phyloP scores from a whole-genome alignment of 352 stramenopile species.

The Phytophthora boehmeriae region DNA sequence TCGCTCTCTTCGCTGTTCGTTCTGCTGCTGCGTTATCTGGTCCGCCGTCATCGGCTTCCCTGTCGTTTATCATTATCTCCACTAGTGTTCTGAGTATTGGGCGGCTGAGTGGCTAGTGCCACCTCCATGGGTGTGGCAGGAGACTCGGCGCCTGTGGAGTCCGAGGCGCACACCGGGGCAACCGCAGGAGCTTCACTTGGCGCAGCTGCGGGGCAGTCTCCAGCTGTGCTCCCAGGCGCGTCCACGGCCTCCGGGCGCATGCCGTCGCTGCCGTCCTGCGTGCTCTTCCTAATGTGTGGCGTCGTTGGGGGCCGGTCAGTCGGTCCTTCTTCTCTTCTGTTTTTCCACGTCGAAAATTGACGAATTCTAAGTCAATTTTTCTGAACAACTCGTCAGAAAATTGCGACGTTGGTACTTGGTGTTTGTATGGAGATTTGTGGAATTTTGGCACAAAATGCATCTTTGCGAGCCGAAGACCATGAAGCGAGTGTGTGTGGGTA shows the following conservation, averaged over 20 bases:
- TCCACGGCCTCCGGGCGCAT: conserved; percentile 31
- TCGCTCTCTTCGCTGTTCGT: conserved; percentile 37
- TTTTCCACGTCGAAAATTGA: not conserved
- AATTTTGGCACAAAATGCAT: too few relatives aligned
- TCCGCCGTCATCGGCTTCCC: conserved; percentile 21
- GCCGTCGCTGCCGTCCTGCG: conserved; percentile 19
- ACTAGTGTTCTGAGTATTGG: not conserved
- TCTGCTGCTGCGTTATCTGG: conserved; percentile 34
- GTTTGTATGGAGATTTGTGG: too few relatives aligned
- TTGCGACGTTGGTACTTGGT: too few relatives aligned
- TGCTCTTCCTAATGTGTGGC: not conserved
- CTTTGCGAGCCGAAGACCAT: too few relatives aligned
- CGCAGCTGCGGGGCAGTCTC: not conserved
- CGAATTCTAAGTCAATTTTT: not conserved
- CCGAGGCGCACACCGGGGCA: conserved; percentile 9
- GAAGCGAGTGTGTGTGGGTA: not conserved
- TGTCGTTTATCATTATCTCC: conserved; percentile 11
- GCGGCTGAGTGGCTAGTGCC: conserved; percentile 12
- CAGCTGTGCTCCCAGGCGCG: conserved; percentile 20
- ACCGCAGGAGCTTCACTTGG: not conserved
- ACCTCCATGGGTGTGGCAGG: conserved; percentile 37
- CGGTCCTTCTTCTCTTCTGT: not conserved
- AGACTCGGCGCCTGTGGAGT: conserved; percentile 24
- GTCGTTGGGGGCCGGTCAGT: not conserved
- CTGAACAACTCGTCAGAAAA: not conserved